Percentiles rank a stretch among this genome's conserved stretches.
phyloP scores from a whole-genome alignment of 2,329 filamentous ascomycete species.

The Knoxdaviesia proteae region DNA sequence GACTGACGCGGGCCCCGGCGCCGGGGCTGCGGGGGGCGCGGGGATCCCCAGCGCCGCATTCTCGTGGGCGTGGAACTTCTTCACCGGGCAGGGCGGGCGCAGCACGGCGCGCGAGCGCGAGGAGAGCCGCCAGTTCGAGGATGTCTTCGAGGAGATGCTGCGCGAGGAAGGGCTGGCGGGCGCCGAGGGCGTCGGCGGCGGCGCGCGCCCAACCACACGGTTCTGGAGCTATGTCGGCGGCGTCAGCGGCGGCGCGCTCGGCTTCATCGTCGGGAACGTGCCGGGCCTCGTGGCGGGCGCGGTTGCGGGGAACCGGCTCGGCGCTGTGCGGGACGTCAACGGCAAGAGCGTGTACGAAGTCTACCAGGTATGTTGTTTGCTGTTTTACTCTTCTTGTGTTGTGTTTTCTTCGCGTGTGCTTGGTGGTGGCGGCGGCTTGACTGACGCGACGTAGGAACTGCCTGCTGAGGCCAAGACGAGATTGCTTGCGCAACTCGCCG shows the following conservation, averaged over 20 bases:
- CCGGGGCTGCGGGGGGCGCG: conserved; percentile 16
- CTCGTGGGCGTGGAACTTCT: conserved; percentile 58
- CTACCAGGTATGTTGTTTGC: conserved; percentile 32
- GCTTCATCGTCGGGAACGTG: conserved; percentile 88
- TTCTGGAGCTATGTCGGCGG: conserved; percentile 83
- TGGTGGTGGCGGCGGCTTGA: too few species aligned
- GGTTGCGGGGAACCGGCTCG: conserved; percentile 81
- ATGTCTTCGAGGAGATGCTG: conserved; percentile 79
- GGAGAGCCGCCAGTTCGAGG: conserved; percentile 67
- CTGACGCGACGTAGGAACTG: conserved; percentile 24
- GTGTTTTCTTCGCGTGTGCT: too few species aligned
- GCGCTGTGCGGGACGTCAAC: conserved; percentile 69
- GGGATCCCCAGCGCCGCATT: conserved; percentile 25
- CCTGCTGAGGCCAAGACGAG: conserved; percentile 64
- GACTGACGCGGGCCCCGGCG: conserved; percentile 14
- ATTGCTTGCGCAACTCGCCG: conserved; percentile 65
- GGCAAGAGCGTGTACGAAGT: conserved; percentile 92
- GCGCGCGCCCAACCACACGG: conserved; percentile 31
- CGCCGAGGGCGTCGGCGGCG: conserved; percentile 5
- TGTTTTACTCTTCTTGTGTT: too few species aligned
- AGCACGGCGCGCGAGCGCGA: conserved; percentile 26
- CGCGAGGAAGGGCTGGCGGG: conserved; percentile 50
- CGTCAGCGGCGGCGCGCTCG: conserved; percentile 69
- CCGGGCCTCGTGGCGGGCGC: conserved; percentile 76
- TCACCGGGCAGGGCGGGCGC: conserved; percentile 21